Evolutionary conservation across 2,329 filamentous ascomycete species (phyloP), one percentile per base, ranked within the genome.

Genomic region (Knufia petricola): DNA sequence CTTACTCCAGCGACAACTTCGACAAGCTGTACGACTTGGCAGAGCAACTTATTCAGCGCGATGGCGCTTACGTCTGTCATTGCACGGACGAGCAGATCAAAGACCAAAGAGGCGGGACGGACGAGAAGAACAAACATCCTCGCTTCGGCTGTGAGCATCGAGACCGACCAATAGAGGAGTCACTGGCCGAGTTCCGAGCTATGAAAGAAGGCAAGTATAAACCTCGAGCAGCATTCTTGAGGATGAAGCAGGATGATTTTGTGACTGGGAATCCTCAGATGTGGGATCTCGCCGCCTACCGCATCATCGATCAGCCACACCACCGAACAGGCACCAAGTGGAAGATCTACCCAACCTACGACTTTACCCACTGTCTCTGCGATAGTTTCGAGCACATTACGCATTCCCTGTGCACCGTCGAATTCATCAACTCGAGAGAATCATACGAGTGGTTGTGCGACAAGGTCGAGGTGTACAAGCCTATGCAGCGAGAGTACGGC

Each of bases 321-420:
- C 81, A 87, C 66, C 78, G 86, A 30, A 94, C 89, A 0, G 87
- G 85, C 24, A 72, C 78, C 55, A 81, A 84, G 62, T 96, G 89
- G 88, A 84, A 81, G 66, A 94, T 95, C 54, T 95, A 95, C 64
- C 92, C 92, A 0, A 94, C 90, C 0, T 95, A 95, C 61, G 89
- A 95, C 64, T 94, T 94, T 63, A 85, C 84, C 0, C 87, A 94
- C 70, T 94, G 86, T 65, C 73, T 95, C 19, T 90, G 86, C 59
- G 92, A 96, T 74, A 89, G 85, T 57, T 87, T 95, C 55, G 92
- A 98, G 66, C 78, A 78, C 15, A 94, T 96, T 60, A 89, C 89
- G 0, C 90, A 95, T 70, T 90, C 84, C 12, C 73, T 96, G 17
- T 96, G 90, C 64, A 96, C 92, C 0, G 90, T 85, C 1, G 92